phyloP scores from a whole-genome alignment of 495 filamentous ascomycete genomes.

The Friedmanniomyces simplex region DNA sequence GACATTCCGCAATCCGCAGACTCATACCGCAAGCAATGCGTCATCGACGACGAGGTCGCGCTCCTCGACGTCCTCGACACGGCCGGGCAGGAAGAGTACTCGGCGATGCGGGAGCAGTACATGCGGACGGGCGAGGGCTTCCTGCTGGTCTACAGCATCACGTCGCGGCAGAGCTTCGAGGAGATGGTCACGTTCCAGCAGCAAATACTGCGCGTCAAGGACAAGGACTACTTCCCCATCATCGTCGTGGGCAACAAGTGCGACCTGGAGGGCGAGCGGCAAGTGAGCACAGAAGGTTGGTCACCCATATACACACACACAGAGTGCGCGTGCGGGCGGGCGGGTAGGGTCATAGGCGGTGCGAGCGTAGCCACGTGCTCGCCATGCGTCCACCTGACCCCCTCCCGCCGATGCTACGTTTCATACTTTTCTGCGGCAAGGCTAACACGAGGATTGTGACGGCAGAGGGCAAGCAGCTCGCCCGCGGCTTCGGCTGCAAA shows the following conservation, averaged over 20 bases:
- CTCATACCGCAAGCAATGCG: constrained; percentile 98
- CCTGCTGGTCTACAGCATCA: constrained; percentile 95
- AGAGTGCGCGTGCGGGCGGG: neutral
- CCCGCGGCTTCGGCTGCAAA: constrained; percentile 80
- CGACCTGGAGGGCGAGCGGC: constrained; percentile 85
- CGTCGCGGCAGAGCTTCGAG: constrained; percentile 91
- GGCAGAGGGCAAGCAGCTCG: constrained; percentile 84
- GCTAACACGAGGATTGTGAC: constrained; percentile 25
- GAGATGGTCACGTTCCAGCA: constrained; percentile 98
- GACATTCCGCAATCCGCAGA: constrained; percentile 46
- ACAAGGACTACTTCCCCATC: constrained; percentile 98
- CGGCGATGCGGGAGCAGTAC: constrained; percentile 98
- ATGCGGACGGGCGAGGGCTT: constrained; percentile 99
- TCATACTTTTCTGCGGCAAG: neutral
- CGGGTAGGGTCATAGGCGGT: neutral
- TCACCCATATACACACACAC: no score
- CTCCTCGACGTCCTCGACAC: constrained; percentile 96
- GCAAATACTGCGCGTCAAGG: constrained; percentile 96
- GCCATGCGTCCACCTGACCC: neutral
- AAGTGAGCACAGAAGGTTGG: constrained; percentile 83
- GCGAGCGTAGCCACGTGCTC: neutral
- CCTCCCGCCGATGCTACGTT: neutral
- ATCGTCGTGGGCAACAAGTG: constrained; percentile 99
- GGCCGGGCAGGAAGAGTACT: constrained; percentile 97
- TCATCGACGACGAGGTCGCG: constrained; percentile 95